Evolutionary conservation across 129 eudicot species (phyloP), one percentile per base, ranked within the genome.

Genomic region (Flaveria robusta): DNA sequence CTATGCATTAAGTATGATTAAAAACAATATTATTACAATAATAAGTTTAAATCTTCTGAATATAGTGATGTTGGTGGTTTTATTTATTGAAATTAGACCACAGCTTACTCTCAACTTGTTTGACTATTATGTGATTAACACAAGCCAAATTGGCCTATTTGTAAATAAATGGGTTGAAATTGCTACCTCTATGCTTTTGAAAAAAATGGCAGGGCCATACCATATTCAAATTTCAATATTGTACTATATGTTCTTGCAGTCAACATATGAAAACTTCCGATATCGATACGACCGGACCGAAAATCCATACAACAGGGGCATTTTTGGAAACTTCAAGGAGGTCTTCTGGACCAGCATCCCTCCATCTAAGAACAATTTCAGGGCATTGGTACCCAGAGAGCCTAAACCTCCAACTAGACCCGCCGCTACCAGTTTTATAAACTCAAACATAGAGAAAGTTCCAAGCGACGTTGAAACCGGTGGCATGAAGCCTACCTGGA

Each of bases 211-310:
- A 5, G 5, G 3, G 20, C 42, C 15, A 15, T 14, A 31, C 1
- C 24, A n/a, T 52, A 14, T 15, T 23, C 10, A 45, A 59, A 58
- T 62, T 16, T n/a, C 56, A 4, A 49, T 16, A 70, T 42, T 81
- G 37, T 22, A 29, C 29, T 34, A 13, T 58, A 1, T 73, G 14
- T 24, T 22, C 23, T 34, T 85, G 83, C 85, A 90, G 96, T 75
- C 96, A 6, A 90, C 96, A 4, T 90, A 90, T 24, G 96, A 90
- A 64, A 90, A 90, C 62, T 90, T 90, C 50, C 80, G 96, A 77
- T 83, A 83, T 68, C 87, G 88, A 24, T 87, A 87, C 52, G 92
- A 90, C 74, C 79, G 81, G 10, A 66, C 85, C 14, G 85, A 76
- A 7, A 87, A 87, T 62, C 92, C 92, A 20, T 87, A 85, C 75